Conservation (phyloP, 495 filamentous ascomycete species). For the Thozetella sp. region DNA sequence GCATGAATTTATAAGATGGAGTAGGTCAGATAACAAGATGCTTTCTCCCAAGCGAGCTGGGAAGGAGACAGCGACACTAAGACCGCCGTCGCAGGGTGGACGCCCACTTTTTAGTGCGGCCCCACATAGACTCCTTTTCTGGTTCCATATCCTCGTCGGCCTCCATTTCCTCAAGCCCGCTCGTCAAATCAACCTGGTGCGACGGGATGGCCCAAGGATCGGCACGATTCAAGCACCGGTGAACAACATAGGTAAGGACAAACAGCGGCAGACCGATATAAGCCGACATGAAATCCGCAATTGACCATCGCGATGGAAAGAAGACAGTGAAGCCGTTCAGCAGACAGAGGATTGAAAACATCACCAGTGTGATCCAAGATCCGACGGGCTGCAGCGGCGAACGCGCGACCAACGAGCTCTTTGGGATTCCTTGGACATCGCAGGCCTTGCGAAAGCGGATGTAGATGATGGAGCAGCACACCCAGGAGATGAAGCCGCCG, state of each 20-base stretch:
- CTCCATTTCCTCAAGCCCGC: background rate
- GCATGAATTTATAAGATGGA: too few species aligned
- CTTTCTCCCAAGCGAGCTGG: too few species aligned
- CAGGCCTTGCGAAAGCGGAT: background rate
- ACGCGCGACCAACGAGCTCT: background rate
- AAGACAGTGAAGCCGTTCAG: background rate
- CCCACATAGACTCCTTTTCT: too few species aligned
- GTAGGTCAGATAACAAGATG: too few species aligned
- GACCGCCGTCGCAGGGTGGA: too few species aligned
- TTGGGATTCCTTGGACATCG: background rate
- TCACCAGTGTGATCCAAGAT: background rate
- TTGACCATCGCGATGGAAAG: background rate
- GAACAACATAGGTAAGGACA: background rate
- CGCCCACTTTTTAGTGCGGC: too few species aligned
- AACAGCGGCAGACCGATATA: background rate
- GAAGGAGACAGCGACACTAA: too few species aligned
- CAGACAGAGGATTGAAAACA: background rate
- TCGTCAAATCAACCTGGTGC: background rate
- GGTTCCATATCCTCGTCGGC: background rate
- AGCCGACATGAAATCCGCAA: background rate
- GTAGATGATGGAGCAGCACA: background rate
- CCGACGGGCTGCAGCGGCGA: background rate
- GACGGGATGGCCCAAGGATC: background rate
- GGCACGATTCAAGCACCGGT: background rate
- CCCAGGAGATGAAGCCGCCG: constrained; percentile 53